phyloP scores from a whole-genome alignment of 129 eudicot genomes.

The Oenanthe sinensis region DNA sequence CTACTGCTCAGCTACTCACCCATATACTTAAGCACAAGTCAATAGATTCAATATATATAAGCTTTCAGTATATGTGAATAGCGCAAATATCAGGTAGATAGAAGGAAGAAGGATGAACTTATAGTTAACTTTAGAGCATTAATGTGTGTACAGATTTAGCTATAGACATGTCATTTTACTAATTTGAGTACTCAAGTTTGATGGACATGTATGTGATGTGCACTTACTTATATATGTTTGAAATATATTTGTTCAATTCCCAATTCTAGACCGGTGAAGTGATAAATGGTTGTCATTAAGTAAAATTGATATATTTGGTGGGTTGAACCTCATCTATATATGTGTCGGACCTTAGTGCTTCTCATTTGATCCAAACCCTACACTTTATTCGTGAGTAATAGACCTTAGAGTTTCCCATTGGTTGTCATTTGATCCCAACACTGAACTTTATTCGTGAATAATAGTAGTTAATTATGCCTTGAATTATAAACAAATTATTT shows the following conservation, averaged over 20 bases:
- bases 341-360: not conserved
- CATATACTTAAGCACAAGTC: not conserved
- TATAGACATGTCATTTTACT: not conserved
- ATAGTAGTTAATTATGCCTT: not conserved
- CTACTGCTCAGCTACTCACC: not conserved
- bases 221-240: not conserved
- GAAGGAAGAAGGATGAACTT: not conserved
- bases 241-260: not conserved
- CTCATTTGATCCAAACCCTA: not conserved
- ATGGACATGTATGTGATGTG: not conserved
- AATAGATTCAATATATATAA: not conserved
- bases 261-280: not conserved
- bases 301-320: not conserved
- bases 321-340: not conserved
- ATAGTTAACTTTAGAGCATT: not conserved
- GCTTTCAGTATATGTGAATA: not conserved
- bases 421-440: not conserved
- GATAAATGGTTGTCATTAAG: not conserved
- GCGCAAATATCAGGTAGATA: not conserved
- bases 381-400: not conserved
- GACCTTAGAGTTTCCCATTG: not conserved
- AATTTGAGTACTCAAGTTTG: not conserved
- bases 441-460: not conserved
- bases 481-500: not conserved
- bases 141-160: not conserved